A percentile compares a stretch with the other conserved stretches of the same genome.
Evolutionary conservation across 345 rosid species (phyloP).

Genomic region (Dimocarpus longan): DNA sequence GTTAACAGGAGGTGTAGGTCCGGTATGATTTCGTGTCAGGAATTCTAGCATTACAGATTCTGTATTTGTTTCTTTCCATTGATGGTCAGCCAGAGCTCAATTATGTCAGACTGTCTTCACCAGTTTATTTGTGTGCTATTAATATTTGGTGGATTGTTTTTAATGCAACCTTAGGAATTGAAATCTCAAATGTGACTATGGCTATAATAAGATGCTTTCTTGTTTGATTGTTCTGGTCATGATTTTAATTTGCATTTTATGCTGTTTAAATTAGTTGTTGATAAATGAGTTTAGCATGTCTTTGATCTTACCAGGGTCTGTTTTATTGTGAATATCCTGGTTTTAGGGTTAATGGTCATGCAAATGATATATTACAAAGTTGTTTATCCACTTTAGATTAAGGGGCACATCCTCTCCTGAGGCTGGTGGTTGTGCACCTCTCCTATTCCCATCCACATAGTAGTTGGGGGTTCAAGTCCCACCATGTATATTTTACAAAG

Average conservation of each 20-base stretch:
- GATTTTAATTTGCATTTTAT: background rate
- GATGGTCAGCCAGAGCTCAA: background rate
- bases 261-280: background rate
- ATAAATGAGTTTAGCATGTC: background rate
- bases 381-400: background rate
- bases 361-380: background rate
- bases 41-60: background rate
- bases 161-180: background rate
- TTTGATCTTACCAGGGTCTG: background rate
- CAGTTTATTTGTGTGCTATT: background rate
- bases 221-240: background rate
- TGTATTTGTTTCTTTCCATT: background rate
- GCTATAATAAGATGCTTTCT: background rate
- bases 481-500: no score
- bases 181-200: background rate
- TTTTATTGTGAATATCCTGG: background rate
- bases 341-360: no score
- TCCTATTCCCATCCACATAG: no score
- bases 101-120: background rate
- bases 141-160: background rate
- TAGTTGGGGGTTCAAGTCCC: no score
- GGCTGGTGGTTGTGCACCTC: no score
- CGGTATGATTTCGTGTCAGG: slow-evolving; percentile 3
- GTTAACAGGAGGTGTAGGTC: background rate
- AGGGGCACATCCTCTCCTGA: no score